A percentile compares a stretch with the other conserved stretches of the same genome.
Conservation (phyloP, 2,329 filamentous ascomycete species). For the Monilinia aucupariae region DNA sequence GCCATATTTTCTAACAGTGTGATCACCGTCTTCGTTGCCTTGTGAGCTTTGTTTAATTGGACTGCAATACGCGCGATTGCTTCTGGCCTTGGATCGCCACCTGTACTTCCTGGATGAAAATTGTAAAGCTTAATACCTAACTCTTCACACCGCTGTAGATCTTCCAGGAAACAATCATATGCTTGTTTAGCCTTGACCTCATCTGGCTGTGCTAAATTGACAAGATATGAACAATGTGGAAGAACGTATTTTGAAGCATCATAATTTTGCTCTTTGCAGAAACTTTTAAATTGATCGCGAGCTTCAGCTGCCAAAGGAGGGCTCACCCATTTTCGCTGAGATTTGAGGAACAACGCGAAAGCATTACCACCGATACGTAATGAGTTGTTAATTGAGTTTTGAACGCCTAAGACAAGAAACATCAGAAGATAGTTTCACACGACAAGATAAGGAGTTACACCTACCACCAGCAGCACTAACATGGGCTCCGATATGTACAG, state of each 20-base stretch:
- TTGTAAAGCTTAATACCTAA: constrained; percentile 93
- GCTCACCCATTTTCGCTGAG: constrained; percentile 89
- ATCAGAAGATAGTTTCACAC: constrained; percentile 11
- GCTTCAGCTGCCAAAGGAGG: constrained; percentile 67
- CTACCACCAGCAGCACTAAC: constrained; percentile 82
- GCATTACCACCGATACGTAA: constrained; percentile 82
- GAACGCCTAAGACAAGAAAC: constrained; percentile 58
- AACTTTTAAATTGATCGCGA: constrained; percentile 61
- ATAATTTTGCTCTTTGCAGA: constrained; percentile 65
- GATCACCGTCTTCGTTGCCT: constrained; percentile 67
- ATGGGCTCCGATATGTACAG: constrained; percentile 85
- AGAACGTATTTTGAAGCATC: constrained; percentile 68
- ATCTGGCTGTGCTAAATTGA: constrained; percentile 88
- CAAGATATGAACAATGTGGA: constrained; percentile 92
- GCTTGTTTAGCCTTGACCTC: constrained; percentile 75
- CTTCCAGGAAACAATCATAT: constrained; percentile 80
- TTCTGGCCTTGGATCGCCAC: constrained; percentile 57
- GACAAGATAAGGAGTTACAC: constrained; percentile 23
- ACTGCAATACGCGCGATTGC: constrained; percentile 75
- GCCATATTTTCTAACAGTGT: constrained; percentile 96
- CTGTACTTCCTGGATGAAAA: constrained; percentile 87
- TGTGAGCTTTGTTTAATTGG: constrained; percentile 77
- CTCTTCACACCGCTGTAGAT: constrained; percentile 75
- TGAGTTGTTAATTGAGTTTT: constrained; percentile 78
- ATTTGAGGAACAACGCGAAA: constrained; percentile 93